phyloP scores from a whole-genome alignment of 805 yeast genomes.

The Wickerhamomyces queroliae region DNA sequence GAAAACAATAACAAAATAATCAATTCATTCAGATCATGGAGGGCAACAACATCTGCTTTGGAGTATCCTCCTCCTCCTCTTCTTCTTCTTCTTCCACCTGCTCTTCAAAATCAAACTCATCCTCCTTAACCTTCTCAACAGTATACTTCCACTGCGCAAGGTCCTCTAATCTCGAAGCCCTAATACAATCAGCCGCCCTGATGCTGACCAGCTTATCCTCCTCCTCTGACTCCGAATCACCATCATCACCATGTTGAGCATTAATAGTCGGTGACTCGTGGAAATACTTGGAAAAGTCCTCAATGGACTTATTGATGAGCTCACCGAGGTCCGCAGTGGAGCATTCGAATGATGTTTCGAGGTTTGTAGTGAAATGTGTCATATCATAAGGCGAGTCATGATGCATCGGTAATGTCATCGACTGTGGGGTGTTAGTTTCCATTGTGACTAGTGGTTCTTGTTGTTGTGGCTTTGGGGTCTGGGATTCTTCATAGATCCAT shows the following conservation, averaged over 20 bases:
- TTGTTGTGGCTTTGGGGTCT: too few species aligned
- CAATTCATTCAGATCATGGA: not conserved
- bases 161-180: constrained; percentile 10
- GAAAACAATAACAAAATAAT: too few species aligned
- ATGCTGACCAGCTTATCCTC: constrained; percentile 8
- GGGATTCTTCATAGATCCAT: constrained; percentile 18
- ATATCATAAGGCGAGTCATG: too few species aligned
- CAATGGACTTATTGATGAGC: not conserved
- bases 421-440: not conserved
- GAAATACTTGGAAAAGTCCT: not conserved
- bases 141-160: too few species aligned
- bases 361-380: too few species aligned
- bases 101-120: too few species aligned
- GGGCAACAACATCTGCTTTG: not conserved
- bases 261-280: not conserved
- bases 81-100: not conserved
- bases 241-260: constrained; percentile 4
- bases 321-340: not conserved
- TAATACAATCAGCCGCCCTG: constrained; percentile 14
- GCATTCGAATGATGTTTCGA: not conserved
- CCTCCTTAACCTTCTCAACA: too few species aligned
- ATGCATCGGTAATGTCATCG: constrained; percentile 1
- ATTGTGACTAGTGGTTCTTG: too few species aligned
- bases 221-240: constrained; percentile 4
- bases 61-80: not conserved